Base-by-base conservation (phyloP, 139 green algal genomes). In the Pleodorina starrii region DNA sequence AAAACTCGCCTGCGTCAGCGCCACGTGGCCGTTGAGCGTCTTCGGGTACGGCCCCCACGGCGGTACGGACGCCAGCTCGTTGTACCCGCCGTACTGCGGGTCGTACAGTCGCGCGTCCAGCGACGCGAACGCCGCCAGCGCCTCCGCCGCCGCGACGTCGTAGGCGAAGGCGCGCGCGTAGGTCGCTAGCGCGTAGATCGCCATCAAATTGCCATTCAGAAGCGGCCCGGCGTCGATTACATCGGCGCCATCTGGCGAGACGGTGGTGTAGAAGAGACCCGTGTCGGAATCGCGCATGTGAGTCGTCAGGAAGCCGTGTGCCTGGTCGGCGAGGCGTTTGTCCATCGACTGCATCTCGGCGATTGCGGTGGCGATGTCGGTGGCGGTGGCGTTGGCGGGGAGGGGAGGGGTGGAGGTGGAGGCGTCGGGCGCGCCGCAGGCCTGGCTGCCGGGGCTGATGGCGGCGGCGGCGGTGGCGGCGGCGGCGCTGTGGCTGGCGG, bases 151-250 rank as follows among this genome's bases (percentile, higher is more conserved):
- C 17, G 76, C 76, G 76, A 54, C 9, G 23, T 32, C 50, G 46
- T 84, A 84, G 23, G 48, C 71, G 50, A 84, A 84, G 35, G 76
- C 76, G 32, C 48, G 48, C 12, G 76, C 76, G 46, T 84, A 84
- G 14, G 21, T 14, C 32, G 76, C 76, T 3, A 84, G 76, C 7
- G 21, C 76, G 46, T 69, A 69, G 12, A 84, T 7, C 5, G 76
- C 76, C 48, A 71, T 46, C 32, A 84, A n/a, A 32, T 69, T 84
- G 48, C 50, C 48, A 48, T 84, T 43, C 32, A 84, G 29, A 1
- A 42, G 19, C 32, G 76, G 76, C 17, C 76, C 76, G 17, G 76
- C 46, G 46, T 84, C 76, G n/a, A 84, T 50, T 10, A 84, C 76
- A 19, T 54, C 50, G 32, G 50, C 35, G 32, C 76, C 76, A 32